Evolutionary conservation across 2,329 filamentous ascomycete genomes (phyloP).

Genomic region (Clonostachys rhizophaga): DNA sequence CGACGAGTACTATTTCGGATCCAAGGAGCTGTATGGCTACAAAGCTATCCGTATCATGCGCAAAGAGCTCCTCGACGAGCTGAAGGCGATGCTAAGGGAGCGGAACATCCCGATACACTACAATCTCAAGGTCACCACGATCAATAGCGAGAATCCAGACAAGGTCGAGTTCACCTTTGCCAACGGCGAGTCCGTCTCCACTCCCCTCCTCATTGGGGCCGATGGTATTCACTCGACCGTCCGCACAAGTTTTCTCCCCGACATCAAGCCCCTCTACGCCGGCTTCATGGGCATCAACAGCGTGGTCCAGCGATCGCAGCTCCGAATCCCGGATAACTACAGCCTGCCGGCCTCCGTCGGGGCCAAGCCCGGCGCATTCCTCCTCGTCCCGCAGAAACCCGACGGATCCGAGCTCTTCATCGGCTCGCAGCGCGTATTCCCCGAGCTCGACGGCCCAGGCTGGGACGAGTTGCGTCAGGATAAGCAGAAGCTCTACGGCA

Average conservation of each 20-base stretch:
- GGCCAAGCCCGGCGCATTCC: constrained; percentile 37
- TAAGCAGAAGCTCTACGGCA: constrained; percentile 26
- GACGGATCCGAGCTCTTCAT: constrained; percentile 45
- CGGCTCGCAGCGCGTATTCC: constrained; percentile 33
- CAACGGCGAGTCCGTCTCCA: constrained; percentile 32
- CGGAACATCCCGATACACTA: constrained; percentile 36
- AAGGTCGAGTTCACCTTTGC: constrained; percentile 39
- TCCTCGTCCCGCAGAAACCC: constrained; percentile 40
- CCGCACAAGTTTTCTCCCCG: constrained; percentile 42
- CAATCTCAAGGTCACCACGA: constrained; percentile 36
- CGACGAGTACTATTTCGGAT: constrained; percentile 42
- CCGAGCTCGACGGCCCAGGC: constrained; percentile 27
- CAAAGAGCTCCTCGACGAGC: constrained; percentile 40
- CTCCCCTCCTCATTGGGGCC: constrained; percentile 45
- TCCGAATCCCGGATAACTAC: constrained; percentile 26
- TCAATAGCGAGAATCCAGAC: constrained; percentile 31
- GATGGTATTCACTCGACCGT: constrained; percentile 58
- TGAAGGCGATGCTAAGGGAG: constrained; percentile 32
- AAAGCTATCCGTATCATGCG: constrained; percentile 49
- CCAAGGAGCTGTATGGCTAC: constrained; percentile 42
- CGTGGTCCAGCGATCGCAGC: constrained; percentile 24
- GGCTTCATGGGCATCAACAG: constrained; percentile 35
- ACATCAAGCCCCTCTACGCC: constrained; percentile 41
- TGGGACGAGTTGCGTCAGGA: constrained; percentile 35
- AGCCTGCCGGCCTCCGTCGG: constrained; percentile 35